Percentiles rank a stretch among this genome's conserved stretches.
These are phyloP conservation scores for Chenopodium quinoa DNA, from an alignment of 148 eudicot species.

Conservation along the genomic window DNA sequence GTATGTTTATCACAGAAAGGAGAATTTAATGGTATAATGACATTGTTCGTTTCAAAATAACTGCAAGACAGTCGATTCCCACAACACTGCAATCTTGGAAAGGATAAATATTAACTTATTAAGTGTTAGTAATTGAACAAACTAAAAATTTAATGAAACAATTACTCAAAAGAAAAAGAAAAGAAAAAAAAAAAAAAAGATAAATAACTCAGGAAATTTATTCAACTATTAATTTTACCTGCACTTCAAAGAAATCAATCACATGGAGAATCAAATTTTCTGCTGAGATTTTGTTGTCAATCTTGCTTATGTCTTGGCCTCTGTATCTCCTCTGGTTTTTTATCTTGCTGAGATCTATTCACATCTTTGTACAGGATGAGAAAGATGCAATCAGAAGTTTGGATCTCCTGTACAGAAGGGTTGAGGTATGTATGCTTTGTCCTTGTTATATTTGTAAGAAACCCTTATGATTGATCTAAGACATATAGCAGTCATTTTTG, in stretches of 20 bases:
- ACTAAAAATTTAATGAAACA: neutral
- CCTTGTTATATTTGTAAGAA: neutral
- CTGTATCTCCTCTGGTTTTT: conserved; percentile 3
- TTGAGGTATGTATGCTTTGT: conserved; percentile 72
- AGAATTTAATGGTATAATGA: neutral
- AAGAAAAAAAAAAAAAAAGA: neutral
- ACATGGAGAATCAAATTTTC: neutral
- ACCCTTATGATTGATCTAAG: neutral
- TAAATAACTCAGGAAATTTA: neutral
- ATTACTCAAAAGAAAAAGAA: neutral
- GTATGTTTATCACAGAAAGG: neutral
- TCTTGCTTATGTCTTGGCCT: neutral
- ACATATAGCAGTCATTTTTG: neutral
- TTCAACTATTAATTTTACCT: neutral
- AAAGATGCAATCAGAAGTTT: conserved; percentile 95
- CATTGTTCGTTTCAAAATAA: neutral
- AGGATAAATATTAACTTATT: neutral
- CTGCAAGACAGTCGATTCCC: neutral
- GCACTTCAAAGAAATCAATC: neutral
- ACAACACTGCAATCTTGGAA: neutral
- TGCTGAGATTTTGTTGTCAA: neutral
- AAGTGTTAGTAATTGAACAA: too few species aligned
- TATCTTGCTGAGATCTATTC: conserved; percentile 6
- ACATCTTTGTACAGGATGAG: conserved; percentile 60
- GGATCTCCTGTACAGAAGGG: conserved; percentile 93